A percentile compares a stretch with the other conserved stretches of the same genome.
These are phyloP conservation scores for Dactylellina sp. DNA, from an alignment of 2,329 filamentous ascomycete species.

Conservation along the genomic window DNA sequence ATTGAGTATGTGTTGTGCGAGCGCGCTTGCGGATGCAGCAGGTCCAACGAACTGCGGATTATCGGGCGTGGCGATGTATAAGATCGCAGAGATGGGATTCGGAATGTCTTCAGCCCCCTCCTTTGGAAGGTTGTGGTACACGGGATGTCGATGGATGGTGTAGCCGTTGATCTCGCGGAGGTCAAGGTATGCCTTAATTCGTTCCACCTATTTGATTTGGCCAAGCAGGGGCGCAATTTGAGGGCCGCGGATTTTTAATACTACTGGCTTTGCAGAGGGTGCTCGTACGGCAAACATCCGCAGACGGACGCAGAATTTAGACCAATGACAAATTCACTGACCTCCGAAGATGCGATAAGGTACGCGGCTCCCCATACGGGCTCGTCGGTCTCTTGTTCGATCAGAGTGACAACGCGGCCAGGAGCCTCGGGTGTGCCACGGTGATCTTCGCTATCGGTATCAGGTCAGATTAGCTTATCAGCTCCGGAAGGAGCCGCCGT, in stretches of 20 bases:
- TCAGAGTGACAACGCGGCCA: slow-evolving; percentile 91
- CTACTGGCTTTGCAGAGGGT: slow-evolving; percentile 17
- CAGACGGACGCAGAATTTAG: slow-evolving; percentile 13
- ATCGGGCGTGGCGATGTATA: slow-evolving; percentile 93
- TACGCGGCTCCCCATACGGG: slow-evolving; percentile 93
- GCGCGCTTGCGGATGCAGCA: slow-evolving; percentile 74
- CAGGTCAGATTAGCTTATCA: slow-evolving; percentile 48
- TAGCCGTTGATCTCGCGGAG: slow-evolving; percentile 98
- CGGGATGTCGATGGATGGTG: slow-evolving; percentile 86
- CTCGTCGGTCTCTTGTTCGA: slow-evolving; percentile 75
- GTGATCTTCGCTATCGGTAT: slow-evolving; percentile 81
- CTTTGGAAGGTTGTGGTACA: slow-evolving; percentile 71
- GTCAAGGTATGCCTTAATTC: slow-evolving; percentile 71
- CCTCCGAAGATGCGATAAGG: slow-evolving; percentile 78
- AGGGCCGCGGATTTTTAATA: slow-evolving; percentile 17
- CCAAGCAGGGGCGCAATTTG: slow-evolving; percentile 63
- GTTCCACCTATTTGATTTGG: slow-evolving; percentile 43
- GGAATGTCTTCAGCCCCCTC: slow-evolving; percentile 62
- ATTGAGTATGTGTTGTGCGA: slow-evolving; percentile 83
- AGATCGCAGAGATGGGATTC: slow-evolving; percentile 71
- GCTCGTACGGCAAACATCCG: slow-evolving; percentile 30
- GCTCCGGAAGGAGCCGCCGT: slow-evolving; percentile 48
- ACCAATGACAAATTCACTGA: slow-evolving; percentile 63
- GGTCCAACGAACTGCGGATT: slow-evolving; percentile 89
- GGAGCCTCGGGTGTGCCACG: slow-evolving; percentile 88